Conservation (phyloP, 2,329 filamentous ascomycete genomes). For the Alternaria dauci region DNA sequence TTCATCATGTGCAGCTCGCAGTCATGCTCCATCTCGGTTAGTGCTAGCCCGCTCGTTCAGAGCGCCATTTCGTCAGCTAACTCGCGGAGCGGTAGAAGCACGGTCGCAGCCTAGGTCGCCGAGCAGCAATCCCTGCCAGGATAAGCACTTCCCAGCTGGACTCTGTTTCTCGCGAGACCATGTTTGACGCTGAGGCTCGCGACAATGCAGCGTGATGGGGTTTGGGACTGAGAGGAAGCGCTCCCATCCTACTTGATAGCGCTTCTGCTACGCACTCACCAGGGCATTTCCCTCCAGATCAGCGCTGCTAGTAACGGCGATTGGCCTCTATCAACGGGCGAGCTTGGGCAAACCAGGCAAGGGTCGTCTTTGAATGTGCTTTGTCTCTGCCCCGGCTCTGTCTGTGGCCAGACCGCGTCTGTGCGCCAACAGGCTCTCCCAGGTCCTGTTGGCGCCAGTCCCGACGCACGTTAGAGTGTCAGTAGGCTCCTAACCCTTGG, state of each 20-base stretch:
- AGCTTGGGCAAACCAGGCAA: constrained; percentile 30
- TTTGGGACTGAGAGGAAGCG: constrained; percentile 14
- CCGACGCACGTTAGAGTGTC: constrained; percentile 40
- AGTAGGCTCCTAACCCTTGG: constrained; percentile 43
- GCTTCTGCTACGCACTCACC: constrained; percentile 21
- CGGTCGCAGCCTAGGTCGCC: constrained; percentile 42
- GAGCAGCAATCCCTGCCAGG: constrained; percentile 34
- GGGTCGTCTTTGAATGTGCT: constrained; percentile 35
- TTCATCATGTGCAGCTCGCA: constrained; percentile 46
- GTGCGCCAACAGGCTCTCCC: constrained; percentile 35
- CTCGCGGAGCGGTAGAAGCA: constrained; percentile 35
- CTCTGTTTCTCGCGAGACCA: constrained; percentile 16
- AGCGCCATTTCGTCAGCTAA: constrained; percentile 41
- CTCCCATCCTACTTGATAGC: constrained; percentile 19
- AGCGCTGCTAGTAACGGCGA: constrained; percentile 27
- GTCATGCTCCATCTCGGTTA: constrained; percentile 38
- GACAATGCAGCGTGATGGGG: constrained; percentile 26
- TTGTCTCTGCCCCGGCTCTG: constrained; percentile 42
- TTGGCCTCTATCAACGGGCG: constrained; percentile 33
- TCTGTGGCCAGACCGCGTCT: constrained; percentile 46
- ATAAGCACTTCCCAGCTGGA: constrained; percentile 25
- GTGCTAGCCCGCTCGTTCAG: constrained; percentile 35
- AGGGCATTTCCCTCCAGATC: constrained; percentile 18
- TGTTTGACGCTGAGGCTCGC: constrained; percentile 25
- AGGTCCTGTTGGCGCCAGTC: constrained; percentile 47